phyloP scores from a whole-genome alignment of 192 early-diverging fungal species.

The Entomortierella beljakovae region DNA sequence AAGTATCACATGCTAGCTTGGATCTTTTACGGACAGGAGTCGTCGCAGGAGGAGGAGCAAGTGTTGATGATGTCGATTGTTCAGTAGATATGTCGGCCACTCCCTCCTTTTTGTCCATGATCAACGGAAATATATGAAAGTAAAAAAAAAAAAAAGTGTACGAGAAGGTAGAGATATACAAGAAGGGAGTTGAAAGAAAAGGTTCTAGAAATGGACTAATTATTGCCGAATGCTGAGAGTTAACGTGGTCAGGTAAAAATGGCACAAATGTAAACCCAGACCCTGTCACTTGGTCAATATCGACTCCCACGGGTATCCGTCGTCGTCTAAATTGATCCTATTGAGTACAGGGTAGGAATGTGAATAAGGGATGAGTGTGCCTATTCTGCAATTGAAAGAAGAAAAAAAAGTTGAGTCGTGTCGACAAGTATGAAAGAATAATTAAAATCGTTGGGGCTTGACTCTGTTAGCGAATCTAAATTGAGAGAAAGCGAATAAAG shows the following conservation, averaged over 20 bases:
- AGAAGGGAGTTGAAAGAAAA: neutral
- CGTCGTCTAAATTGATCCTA: neutral
- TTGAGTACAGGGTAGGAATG: neutral
- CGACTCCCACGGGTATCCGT: conserved; percentile 7
- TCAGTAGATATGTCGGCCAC: conserved; percentile 4
- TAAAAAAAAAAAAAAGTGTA: no score
- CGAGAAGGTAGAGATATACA: neutral
- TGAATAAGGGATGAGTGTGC: neutral
- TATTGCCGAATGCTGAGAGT: neutral
- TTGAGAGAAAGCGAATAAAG: no score
- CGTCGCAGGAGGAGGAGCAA: conserved; percentile 25
- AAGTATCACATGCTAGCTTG: conserved; percentile 51
- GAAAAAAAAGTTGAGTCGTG: neutral
- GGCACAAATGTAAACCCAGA: neutral
- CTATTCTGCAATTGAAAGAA: neutral
- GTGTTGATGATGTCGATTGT: conserved; percentile 14
- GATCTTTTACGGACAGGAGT: conserved; percentile 33
- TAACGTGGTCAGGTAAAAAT: neutral
- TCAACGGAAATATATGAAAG: neutral
- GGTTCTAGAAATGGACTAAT: no score
- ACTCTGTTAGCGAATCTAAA: no score
- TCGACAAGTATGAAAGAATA: no score
- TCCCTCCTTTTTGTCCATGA: conserved; percentile 37
- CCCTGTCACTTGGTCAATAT: conserved; percentile 1
- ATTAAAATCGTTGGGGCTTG: no score